Evolutionary conservation across 2,329 filamentous ascomycete species (phyloP).

Genomic region (Coniochaeta ligniaria): DNA sequence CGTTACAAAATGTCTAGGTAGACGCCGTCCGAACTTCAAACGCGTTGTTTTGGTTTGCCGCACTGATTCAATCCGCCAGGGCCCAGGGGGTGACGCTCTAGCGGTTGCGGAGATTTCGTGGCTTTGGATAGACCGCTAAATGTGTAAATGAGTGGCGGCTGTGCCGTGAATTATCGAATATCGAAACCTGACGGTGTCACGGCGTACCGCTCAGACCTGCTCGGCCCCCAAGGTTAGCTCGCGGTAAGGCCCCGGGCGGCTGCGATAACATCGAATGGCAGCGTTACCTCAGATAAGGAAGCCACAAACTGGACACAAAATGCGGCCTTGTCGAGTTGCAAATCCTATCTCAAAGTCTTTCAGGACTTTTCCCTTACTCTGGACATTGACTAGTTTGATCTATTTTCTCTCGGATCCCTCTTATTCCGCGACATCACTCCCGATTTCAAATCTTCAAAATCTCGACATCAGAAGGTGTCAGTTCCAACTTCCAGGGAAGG

Average conservation of each 20-base stretch:
- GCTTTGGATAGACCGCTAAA: neutral
- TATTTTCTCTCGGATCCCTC: neutral
- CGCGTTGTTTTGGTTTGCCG: neutral
- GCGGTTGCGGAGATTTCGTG: neutral
- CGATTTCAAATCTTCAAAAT: neutral
- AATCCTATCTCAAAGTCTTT: neutral
- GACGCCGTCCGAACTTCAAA: neutral
- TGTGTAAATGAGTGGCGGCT: conserved; percentile 1
- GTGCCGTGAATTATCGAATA: neutral
- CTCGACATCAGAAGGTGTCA: neutral
- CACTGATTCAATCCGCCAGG: neutral
- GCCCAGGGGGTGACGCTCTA: neutral
- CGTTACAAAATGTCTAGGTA: neutral
- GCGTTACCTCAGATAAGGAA: neutral
- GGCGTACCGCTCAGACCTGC: neutral
- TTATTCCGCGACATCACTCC: neutral
- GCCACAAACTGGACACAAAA: neutral
- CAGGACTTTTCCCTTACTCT: neutral
- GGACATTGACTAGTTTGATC: too few species aligned
- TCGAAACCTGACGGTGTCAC: neutral
- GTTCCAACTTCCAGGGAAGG: neutral
- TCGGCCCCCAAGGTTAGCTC: neutral
- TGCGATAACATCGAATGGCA: neutral
- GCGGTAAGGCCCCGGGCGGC: neutral
- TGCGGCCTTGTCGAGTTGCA: neutral